Evolutionary conservation across 2,329 filamentous ascomycete genomes (phyloP).

Genomic region (Diaporthe ampelina): DNA sequence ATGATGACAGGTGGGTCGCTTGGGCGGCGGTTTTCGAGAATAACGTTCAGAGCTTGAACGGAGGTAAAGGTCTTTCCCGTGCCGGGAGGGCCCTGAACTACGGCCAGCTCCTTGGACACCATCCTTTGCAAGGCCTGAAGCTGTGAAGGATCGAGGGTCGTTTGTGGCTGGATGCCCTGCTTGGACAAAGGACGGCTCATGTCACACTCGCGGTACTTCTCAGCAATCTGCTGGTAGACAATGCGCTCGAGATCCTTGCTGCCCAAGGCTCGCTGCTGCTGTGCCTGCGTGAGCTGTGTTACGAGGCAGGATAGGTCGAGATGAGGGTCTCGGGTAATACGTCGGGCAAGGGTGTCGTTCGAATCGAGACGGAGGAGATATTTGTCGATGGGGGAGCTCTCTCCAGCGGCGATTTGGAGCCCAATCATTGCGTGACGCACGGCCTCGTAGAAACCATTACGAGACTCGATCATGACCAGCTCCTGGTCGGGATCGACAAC

Average conservation of each 20-base stretch:
- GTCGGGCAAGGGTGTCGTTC: slow-evolving; percentile 48
- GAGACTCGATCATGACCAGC: slow-evolving; percentile 84
- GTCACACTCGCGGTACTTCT: slow-evolving; percentile 43
- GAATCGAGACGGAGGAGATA: slow-evolving; percentile 68
- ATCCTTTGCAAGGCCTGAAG: slow-evolving; percentile 77
- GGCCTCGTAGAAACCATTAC: slow-evolving; percentile 82
- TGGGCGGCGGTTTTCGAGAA: slow-evolving; percentile 70
- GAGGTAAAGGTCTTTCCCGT: slow-evolving; percentile 86
- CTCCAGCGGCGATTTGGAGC: slow-evolving; percentile 72
- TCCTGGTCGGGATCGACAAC: slow-evolving; percentile 77
- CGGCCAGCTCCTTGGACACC: slow-evolving; percentile 77
- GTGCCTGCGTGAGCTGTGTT: slow-evolving; percentile 46
- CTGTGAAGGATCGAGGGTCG: slow-evolving; percentile 78
- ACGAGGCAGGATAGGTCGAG: slow-evolving; percentile 53
- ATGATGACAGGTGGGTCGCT: slow-evolving; percentile 80
- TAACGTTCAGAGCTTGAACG: slow-evolving; percentile 75
- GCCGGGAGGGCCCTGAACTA: slow-evolving; percentile 86
- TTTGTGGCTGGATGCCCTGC: slow-evolving; percentile 47
- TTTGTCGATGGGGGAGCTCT: slow-evolving; percentile 72
- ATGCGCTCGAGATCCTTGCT: slow-evolving; percentile 16
- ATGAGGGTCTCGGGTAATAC: slow-evolving; percentile 48
- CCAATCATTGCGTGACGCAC: slow-evolving; percentile 79
- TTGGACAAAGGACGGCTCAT: slow-evolving; percentile 26
- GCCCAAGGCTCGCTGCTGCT: neutral
- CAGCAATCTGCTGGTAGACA: slow-evolving; percentile 14